Conservation (phyloP, 306 rosid genomes). For the Datisca glomerata region DNA sequence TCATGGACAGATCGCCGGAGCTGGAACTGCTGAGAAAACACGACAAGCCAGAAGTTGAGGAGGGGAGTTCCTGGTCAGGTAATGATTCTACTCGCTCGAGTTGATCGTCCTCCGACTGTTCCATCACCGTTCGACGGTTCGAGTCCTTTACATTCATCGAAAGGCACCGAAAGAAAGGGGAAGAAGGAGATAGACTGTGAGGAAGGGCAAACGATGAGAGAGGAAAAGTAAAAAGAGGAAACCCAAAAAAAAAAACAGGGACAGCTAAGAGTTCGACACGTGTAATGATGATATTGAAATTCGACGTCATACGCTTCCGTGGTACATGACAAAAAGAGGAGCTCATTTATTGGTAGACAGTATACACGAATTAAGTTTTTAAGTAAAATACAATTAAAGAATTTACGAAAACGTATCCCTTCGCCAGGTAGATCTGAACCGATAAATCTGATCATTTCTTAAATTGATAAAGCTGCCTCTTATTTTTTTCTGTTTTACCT, state of each 20-base stretch:
- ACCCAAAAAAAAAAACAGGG: constrained; percentile 26
- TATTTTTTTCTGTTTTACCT: too few relatives aligned
- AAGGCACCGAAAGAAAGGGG: not conserved
- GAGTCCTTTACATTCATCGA: not conserved
- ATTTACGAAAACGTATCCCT: too few relatives aligned
- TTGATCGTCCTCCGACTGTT: constrained; percentile 19
- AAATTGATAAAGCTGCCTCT: too few relatives aligned
- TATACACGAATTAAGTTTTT: too few relatives aligned
- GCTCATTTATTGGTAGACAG: too few relatives aligned
- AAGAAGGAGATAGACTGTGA: not conserved
- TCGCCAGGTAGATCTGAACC: too few relatives aligned
- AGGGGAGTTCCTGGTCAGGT: constrained; percentile 9
- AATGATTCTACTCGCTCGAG: constrained; percentile 36
- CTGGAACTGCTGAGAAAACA: constrained; percentile 25
- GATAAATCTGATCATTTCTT: too few relatives aligned
- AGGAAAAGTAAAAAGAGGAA: constrained; percentile 7
- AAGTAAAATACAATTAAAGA: too few relatives aligned
- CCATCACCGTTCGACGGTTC: not conserved
- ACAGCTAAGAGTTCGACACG: constrained; percentile 41
- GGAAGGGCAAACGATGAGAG: not conserved
- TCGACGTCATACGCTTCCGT: constrained; percentile 44
- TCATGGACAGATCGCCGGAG: constrained; percentile 44
- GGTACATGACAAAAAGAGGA: too few relatives aligned
- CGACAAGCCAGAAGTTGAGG: constrained; percentile 27
- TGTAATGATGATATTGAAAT: constrained; percentile 30